Base-by-base conservation (phyloP, 305 asterid genomes). In the Salvia sclarea region DNA sequence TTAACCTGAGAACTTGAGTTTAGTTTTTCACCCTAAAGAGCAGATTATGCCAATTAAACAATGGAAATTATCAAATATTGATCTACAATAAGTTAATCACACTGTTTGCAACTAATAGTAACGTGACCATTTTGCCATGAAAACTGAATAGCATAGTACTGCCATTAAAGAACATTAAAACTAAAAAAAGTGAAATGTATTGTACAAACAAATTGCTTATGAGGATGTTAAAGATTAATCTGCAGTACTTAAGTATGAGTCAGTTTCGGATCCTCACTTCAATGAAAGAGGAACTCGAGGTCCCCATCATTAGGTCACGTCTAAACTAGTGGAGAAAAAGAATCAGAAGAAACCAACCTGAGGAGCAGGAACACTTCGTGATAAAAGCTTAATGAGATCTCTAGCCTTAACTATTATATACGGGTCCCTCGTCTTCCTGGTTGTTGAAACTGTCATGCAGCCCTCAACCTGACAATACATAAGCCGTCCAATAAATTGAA, bases 321-420 rank as follows among this genome's bases (percentile, higher is more conserved):
- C 4, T 53, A 53, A 11, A 53, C 37, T 9, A 24, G 13, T 3
- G 17, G 18, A 12, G 21, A 62, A 28, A 67, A 17, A 35, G 76
- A 30, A 11, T 11, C 35, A 52, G 45, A 21, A 53, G 38, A 58
- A 14, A 10, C 54, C 10, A 37, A 90, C 97, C 97, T 90, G 97
- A 75, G 91, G 87, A 62, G 91, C 93, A 70, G 95, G 95, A 75
- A 90, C 95, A 76, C 97, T 90, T 83, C 97, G 81, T 47, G 97
- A 90, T 66, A 90, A 72, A 61, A 90, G 95, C 75, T 86, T 90
- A 53, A 90, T 80, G 67, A 90, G 88, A 74, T 90, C 97, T 74
- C 97, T 83, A 72, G 95, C 93, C 86, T 90, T 90, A 0, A 90
- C 59, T 13, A 90, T 84, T 66, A 86, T 84, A 73, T 79, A 90